Percentiles rank a stretch among this genome's conserved stretches.
These are phyloP conservation scores for Vicia villosa DNA, from an alignment of 306 rosid species.

Conservation along the genomic window DNA sequence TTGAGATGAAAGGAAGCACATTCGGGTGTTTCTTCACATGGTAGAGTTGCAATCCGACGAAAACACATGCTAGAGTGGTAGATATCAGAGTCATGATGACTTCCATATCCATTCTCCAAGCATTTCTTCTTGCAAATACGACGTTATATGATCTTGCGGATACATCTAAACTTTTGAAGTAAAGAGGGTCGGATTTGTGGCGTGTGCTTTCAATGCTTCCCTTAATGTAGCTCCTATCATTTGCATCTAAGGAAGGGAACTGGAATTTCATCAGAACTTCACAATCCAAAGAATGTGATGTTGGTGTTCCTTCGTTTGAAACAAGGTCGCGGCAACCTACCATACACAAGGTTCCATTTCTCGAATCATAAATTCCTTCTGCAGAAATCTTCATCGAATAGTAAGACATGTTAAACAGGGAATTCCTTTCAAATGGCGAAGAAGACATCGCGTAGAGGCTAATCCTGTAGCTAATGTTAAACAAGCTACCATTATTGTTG, in stretches of 20 bases:
- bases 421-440: not conserved
- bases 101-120: constrained; percentile 61
- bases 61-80: constrained; percentile 58
- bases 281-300: constrained; percentile 47
- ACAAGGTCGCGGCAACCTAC: constrained; percentile 54
- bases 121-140: not conserved
- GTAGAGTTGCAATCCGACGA: constrained; percentile 52
- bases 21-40: constrained; percentile 57
- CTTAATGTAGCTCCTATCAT: constrained; percentile 15
- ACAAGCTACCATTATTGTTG: not conserved
- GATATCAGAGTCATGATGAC: constrained; percentile 53
- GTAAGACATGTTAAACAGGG: constrained; percentile 21
- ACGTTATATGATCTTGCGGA: constrained; percentile 24
- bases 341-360: constrained; percentile 70
- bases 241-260: constrained; percentile 45
- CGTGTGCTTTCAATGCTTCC: constrained; percentile 63
- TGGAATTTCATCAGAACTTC: constrained; percentile 54
- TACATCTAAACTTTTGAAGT: constrained; percentile 46
- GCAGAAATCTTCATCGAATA: constrained; percentile 37
- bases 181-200: constrained; percentile 43
- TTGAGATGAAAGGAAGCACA: constrained; percentile 58
- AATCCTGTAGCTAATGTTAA: constrained; percentile 49
- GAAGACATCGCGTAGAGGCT: not conserved
- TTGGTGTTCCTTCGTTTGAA: constrained; percentile 3
- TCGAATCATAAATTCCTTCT: constrained; percentile 64